phyloP scores from a whole-genome alignment of 306 rosid genomes.

The Vigna nakashimae region DNA sequence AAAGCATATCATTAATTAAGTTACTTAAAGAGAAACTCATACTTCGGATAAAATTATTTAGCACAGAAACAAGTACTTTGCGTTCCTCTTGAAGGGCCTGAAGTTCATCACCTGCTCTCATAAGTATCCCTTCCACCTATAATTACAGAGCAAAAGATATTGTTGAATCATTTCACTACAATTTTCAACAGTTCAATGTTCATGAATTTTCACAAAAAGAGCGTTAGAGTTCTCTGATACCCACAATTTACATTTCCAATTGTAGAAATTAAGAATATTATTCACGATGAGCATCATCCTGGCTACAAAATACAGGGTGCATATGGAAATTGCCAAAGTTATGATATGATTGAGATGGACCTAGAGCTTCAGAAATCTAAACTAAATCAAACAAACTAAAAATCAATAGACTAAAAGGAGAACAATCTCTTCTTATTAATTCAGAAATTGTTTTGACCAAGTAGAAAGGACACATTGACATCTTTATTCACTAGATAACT shows the following conservation, averaged over 20 bases:
- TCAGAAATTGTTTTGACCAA: neutral
- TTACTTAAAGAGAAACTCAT: constrained; percentile 12
- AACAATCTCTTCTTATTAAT: neutral
- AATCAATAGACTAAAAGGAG: neutral
- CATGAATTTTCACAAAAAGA: neutral
- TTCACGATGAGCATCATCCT: constrained; percentile 7
- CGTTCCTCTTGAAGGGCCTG: constrained; percentile 93
- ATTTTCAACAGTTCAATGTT: neutral
- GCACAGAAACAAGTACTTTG: constrained; percentile 56
- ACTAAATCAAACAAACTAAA: constrained; percentile 9
- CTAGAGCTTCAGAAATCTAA: constrained; percentile 39
- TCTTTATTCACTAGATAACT: neutral
- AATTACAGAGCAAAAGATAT: constrained; percentile 39
- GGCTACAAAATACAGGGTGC: constrained; percentile 15
- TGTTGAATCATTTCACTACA: constrained; percentile 23
- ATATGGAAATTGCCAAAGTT: constrained; percentile 15
- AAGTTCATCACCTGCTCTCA: constrained; percentile 81
- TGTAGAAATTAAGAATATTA: neutral
- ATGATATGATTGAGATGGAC: constrained; percentile 13
- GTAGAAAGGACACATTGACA: constrained; percentile 3
- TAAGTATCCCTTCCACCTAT: constrained; percentile 90
- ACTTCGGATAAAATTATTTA: constrained; percentile 3
- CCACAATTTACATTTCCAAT: constrained; percentile 1
- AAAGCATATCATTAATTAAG: constrained; percentile 45
- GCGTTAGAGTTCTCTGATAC: neutral